phyloP scores from a whole-genome alignment of 2,329 filamentous ascomycete species.

The Parastagonospora nodorum region DNA sequence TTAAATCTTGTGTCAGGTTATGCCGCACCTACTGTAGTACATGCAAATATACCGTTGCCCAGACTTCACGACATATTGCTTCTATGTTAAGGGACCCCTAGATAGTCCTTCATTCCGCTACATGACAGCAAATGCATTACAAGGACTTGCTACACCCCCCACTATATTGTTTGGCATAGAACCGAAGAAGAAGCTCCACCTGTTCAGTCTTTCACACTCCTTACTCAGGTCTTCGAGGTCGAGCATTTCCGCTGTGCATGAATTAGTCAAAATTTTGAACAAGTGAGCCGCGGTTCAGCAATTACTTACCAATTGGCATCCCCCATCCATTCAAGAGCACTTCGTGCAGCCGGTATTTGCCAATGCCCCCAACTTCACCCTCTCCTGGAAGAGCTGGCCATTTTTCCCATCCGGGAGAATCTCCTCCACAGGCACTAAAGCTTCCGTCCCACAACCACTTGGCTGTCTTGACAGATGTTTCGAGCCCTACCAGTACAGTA shows the following conservation, averaged over 20 bases:
- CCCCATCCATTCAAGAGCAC: conserved; percentile 16
- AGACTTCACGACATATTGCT: too few species aligned
- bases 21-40: too few species aligned
- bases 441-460: not conserved
- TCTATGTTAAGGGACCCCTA: too few species aligned
- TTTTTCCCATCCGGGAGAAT: conserved; percentile 46
- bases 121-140: conserved; percentile 28
- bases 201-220: conserved; percentile 56
- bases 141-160: conserved; percentile 40
- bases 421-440: conserved; percentile 49
- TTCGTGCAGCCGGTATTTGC: too few species aligned
- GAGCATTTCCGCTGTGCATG: too few species aligned
- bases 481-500: not conserved
- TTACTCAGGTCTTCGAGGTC: conserved; percentile 54
- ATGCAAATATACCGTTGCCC: too few species aligned
- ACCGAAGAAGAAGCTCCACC: conserved; percentile 64
- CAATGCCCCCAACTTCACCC: conserved; percentile 15
- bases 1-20: too few species aligned
- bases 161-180: conserved; percentile 56
- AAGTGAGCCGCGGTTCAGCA: too few species aligned
- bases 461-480: not conserved
- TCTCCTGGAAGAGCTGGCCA: conserved; percentile 25
- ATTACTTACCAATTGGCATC: conserved; percentile 31
- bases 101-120: not conserved
- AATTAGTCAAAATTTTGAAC: too few species aligned